Conservation (phyloP, 768 basidiomycete species). For the Tricholoma terreum region DNA sequence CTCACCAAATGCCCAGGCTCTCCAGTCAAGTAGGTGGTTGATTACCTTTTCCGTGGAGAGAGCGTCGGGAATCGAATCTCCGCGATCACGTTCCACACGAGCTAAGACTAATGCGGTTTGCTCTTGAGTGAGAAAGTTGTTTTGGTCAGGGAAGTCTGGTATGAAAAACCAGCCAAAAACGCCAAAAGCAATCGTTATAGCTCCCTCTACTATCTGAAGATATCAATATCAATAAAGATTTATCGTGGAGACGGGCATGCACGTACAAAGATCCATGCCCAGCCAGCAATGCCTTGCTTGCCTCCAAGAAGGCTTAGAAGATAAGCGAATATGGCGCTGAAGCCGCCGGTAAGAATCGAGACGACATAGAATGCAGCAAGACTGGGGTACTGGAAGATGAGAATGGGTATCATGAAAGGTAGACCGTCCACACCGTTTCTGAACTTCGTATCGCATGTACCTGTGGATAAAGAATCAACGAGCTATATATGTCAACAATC, state of each 20-base stretch:
- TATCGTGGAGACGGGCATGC: not conserved
- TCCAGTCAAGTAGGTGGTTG: conserved; percentile 44
- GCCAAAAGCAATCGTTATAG: conserved; percentile 43
- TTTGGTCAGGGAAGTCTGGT: conserved; percentile 48
- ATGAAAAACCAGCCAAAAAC: conserved; percentile 42
- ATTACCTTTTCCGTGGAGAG: conserved; percentile 35
- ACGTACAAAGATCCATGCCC: conserved; percentile 55
- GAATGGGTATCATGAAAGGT: not conserved
- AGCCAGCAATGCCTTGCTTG: conserved; percentile 39
- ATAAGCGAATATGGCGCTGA: conserved; percentile 49
- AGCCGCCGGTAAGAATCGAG: conserved; percentile 42
- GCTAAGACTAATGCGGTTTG: conserved; percentile 41
- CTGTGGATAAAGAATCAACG: conserved; percentile 19
- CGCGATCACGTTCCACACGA: conserved; percentile 48
- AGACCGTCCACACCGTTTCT: conserved; percentile 36
- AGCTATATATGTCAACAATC: not conserved
- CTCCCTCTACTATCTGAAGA: conserved; percentile 46
- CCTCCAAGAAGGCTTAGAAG: conserved; percentile 40
- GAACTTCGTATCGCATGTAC: conserved; percentile 52
- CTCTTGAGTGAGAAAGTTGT: conserved; percentile 39
- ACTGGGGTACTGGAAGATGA: conserved; percentile 19
- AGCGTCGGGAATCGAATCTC: conserved; percentile 45
- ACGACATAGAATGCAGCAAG: conserved; percentile 47
- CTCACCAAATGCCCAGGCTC: conserved; percentile 45
- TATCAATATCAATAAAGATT: not conserved